Evolutionary conservation across 2,329 filamentous ascomycete species (phyloP), one percentile per base, ranked within the genome.

Genomic region (Eutypa lata): DNA sequence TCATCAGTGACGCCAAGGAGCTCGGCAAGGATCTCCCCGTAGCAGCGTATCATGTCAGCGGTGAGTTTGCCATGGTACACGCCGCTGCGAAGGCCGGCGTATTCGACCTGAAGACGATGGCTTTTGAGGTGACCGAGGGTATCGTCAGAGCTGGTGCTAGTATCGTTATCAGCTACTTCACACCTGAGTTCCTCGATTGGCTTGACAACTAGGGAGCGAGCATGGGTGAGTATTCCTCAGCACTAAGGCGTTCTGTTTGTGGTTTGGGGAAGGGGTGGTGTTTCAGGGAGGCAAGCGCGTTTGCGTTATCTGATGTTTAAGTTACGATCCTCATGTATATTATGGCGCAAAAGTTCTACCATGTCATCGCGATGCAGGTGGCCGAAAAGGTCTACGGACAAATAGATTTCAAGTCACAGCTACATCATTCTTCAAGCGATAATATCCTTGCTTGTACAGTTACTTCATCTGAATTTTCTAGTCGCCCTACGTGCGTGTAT

Each of bases 11-110:
- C 68, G 94, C 94, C 50, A 97, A 96, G 77, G 91, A 97, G 50
- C 82, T 97, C 50, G 93, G 90, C 54, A 88, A 87, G 68, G 91
- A 97, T 70, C 80, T 97, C 71, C 94, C 94, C 2, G 82, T 99
- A 35, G 93, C 94, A 1, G 93, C 94, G 21, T 99, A 99, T 71
- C 94, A 99, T 71, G 94, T 99, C 54, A 94, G 89, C 65, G 94
- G 94, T 61, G 94, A 99, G 76, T 99, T 88, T 68, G 92, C 94
- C 59, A 97, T 97, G 94, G 94, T 99, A 49, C 91, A 97, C 67
- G 94, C 94, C 0, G 94, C 83, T 19, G 94, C 94, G 47, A 96
- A 96, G 71, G 93, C 94, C 1, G 94, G 94, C 4, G 94, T 99
- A 3, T 99, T 97, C 67, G 93, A 97, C 69, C 76, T 97, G 67